These are phyloP conservation scores for Saitozyma sp. DNA, from an alignment of 768 basidiomycete genomes.

Conservation along the genomic window DNA sequence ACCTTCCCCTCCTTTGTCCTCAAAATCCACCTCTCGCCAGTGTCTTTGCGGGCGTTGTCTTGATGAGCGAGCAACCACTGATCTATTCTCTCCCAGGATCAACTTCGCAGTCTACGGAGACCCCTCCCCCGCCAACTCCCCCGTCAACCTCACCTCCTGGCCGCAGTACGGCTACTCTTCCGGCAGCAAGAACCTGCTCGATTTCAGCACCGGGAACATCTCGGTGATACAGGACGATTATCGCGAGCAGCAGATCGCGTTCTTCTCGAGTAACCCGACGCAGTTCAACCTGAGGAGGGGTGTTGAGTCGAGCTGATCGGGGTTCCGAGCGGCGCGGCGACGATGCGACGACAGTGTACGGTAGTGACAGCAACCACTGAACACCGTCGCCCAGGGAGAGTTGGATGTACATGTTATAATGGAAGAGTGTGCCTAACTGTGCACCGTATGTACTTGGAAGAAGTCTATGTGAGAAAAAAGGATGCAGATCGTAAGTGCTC, in stretches of 20 bases:
- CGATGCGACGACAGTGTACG: too few relatives aligned
- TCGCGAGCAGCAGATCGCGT: constrained; percentile 35
- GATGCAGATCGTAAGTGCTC: too few relatives aligned
- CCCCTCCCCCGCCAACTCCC: constrained; percentile 22
- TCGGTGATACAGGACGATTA: constrained; percentile 42
- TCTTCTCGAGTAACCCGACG: constrained; percentile 32
- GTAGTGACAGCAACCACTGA: too few relatives aligned
- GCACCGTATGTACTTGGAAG: too few relatives aligned
- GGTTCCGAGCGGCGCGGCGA: too few relatives aligned
- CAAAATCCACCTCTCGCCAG: too few relatives aligned
- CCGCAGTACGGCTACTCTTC: constrained; percentile 21
- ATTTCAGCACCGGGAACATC: constrained; percentile 30
- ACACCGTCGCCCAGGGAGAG: too few relatives aligned
- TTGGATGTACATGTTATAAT: too few relatives aligned
- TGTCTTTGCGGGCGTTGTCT: not conserved
- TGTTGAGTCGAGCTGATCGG: constrained; percentile 3
- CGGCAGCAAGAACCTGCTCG: constrained; percentile 20
- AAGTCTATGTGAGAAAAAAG: too few relatives aligned
- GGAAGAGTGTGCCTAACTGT: too few relatives aligned
- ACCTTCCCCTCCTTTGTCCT: too few relatives aligned
- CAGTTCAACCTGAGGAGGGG: constrained; percentile 29
- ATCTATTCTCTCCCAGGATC: constrained; percentile 20
- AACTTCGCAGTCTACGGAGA: constrained; percentile 47
- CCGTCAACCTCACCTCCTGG: constrained; percentile 31
- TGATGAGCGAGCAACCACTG: not conserved